Evolutionary conservation across 768 basidiomycete species (phyloP), one percentile per base, ranked within the genome.

Genomic region (Termitomyces sp.): DNA sequence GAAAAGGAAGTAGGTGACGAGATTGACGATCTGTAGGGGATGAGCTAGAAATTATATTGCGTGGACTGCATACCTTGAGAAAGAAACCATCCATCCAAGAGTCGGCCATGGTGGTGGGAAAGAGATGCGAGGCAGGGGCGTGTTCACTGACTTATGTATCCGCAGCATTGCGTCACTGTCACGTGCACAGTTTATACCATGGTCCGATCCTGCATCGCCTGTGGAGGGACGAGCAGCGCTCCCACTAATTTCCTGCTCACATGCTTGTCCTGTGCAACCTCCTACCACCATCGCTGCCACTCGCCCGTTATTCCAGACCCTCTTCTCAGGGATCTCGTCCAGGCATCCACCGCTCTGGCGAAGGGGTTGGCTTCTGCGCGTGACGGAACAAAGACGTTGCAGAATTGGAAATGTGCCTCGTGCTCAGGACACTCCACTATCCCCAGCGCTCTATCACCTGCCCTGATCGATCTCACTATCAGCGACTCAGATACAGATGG

Each of bases 1-100:
- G 73, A 95, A 93, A 56, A 89, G 67, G 65, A 92, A 79, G 68
- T 91, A 96, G 44, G 89, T 86, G 52, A 93, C 53, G 53, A 96
- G 78, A 72, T 97, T 97, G 58, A 83, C 71, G 63, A 95, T 75
- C 85, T 86, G 48, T 15, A 35, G 9, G 27, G 3, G 36, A 35
- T 56, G 29, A 52, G 54, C 10, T 38, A 15, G 35, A 25, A 39
- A 22, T 29, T 3, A 5, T 33, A 18, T 11, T 18, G 22, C 22
- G 15, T 25, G 39, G n/a, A 16, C 9, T 3, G 16, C 29, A 9
- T 38, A 20, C 88, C 79, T 96, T 94, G 78, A 94, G 83, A 36
- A 87, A 62, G 59, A 95, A 83, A 15, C 83, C 87, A 67, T 95
- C 91, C 60, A 76, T 86, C 90, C 91, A 90, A 50, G 78, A 64